Evolutionary conservation across 495 filamentous ascomycete species (phyloP).

Genomic region (Penicillium pulvis): DNA sequence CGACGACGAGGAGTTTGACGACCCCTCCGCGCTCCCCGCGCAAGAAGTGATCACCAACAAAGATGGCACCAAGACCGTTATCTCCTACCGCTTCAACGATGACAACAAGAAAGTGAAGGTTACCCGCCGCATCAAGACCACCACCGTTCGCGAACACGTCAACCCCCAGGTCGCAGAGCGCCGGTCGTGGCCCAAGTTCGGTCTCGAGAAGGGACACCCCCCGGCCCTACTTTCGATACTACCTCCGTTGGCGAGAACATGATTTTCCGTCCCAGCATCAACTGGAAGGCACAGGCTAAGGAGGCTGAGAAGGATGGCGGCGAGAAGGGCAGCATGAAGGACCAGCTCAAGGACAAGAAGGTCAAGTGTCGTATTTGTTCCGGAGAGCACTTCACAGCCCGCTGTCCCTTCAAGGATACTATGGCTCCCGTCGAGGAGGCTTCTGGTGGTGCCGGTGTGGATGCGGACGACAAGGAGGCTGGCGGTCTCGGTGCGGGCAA

Average conservation of each 20-base stretch:
- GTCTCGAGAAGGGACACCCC: slow-evolving; percentile 73
- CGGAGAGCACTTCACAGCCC: slow-evolving; percentile 97
- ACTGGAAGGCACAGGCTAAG: slow-evolving; percentile 87
- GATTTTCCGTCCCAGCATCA: slow-evolving; percentile 83
- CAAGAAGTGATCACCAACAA: slow-evolving; percentile 90
- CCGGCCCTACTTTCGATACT: slow-evolving; percentile 76
- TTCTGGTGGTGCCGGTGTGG: slow-evolving; percentile 55
- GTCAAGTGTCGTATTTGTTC: slow-evolving; percentile 99
- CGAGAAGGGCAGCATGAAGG: slow-evolving; percentile 77
- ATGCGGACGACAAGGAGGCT: slow-evolving; percentile 51
- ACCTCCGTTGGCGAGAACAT: slow-evolving; percentile 97
- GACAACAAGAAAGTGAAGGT: slow-evolving; percentile 94
- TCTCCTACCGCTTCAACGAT: slow-evolving; percentile 89
- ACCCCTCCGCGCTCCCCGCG: slow-evolving; percentile 75
- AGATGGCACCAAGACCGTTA: slow-evolving; percentile 94
- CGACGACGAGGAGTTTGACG: slow-evolving; percentile 93
- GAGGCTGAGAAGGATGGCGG: slow-evolving; percentile 76
- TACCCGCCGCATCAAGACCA: slow-evolving; percentile 89
- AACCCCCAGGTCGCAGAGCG: slow-evolving; percentile 96
- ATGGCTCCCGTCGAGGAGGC: slow-evolving; percentile 74
- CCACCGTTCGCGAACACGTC: slow-evolving; percentile 83
- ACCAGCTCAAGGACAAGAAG: slow-evolving; percentile 96
- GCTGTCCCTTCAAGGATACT: slow-evolving; percentile 86
- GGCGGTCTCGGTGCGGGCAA: slow-evolving; percentile 68
- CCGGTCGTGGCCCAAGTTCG: slow-evolving; percentile 90